Conservation (phyloP, 2,329 filamentous ascomycete genomes). For the Phaeomoniella chlamydospora region DNA sequence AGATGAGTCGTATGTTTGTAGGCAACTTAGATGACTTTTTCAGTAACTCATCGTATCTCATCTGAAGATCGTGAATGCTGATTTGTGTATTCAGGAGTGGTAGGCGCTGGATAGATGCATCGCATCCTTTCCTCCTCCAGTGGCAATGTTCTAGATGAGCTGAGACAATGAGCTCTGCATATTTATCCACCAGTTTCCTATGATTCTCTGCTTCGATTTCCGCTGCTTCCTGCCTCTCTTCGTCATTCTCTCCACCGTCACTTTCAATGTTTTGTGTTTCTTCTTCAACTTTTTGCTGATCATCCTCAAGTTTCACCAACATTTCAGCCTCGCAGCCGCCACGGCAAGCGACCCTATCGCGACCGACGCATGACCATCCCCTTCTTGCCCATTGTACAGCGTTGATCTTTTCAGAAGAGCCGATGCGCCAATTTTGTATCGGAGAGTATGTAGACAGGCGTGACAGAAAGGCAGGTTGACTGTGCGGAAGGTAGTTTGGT, state of each 20-base stretch:
- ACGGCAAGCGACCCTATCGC: conserved; percentile 68
- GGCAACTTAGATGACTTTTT: conserved; percentile 18
- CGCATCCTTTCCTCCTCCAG: conserved; percentile 79
- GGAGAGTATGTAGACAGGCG: conserved; percentile 80
- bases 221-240: conserved; percentile 24
- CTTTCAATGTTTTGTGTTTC: conserved; percentile 18
- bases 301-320: conserved; percentile 60
- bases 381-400: conserved; percentile 92
- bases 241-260: conserved; percentile 7
- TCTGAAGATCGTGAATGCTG: conserved; percentile 43
- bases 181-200: conserved; percentile 52
- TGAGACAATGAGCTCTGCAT: conserved; percentile 55
- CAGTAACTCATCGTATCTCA: conserved; percentile 46
- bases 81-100: conserved; percentile 47
- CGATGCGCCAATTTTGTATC: conserved; percentile 73
- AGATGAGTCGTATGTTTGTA: not conserved
- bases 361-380: conserved; percentile 75
- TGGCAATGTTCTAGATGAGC: conserved; percentile 71
- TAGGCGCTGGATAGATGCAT: conserved; percentile 55
- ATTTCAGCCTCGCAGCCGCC: conserved; percentile 73
- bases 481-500: conserved; percentile 73
- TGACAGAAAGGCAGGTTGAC: conserved; percentile 66
- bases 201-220: conserved; percentile 9
- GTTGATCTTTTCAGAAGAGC: conserved; percentile 71
- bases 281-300: conserved; percentile 41